Evolutionary conservation across 345 rosid species (phyloP), one percentile per base, ranked within the genome.

Genomic region (Pelargonium nanum): DNA sequence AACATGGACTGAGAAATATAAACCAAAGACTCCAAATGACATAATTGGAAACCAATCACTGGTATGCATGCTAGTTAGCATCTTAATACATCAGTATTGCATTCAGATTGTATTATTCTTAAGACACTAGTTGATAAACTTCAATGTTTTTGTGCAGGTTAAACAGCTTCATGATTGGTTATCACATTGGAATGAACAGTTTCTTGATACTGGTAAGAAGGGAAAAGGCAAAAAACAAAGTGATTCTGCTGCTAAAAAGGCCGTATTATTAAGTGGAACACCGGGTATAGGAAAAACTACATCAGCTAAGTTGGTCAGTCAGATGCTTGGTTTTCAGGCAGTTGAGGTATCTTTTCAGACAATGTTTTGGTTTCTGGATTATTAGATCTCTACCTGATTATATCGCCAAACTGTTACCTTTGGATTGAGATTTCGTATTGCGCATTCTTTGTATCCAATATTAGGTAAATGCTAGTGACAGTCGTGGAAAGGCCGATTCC

Each of bases 221-320:
- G 86, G 81, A 64, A 89, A 83, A 68, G 89, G 87, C 19, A 89
- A 89, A 72, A 89, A 81, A 62, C 70, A 80, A 69, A 85, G 62
- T 79, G 97, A 89, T 71, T 61, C 88, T 57, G 60, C 66, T 69
- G 80, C 88, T 55, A 89, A 85, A 69, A 93, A 93, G 68, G 97
- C 91, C 65, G 85, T 85, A 50, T 81, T 92, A 60, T 77, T 92
- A 67, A 83, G 96, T 63, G 99, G 99, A 79, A 69, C 94, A 61
- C 99, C 99, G 48, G 99, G 99, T 58, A 89, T 87, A 66, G 97
- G 99, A 70, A 92, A 92, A 81, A 92, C 99, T 63, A 84, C 97
- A 13, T 75, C 97, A 34, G 99, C 91, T 62, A 89, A 87, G 79
- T 78, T 92, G 83, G 89, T 89, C 71, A 65, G 85, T 75, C 80